Conservation (phyloP, 192 early-diverging fungal genomes). For the Haplosporangium gracile region DNA sequence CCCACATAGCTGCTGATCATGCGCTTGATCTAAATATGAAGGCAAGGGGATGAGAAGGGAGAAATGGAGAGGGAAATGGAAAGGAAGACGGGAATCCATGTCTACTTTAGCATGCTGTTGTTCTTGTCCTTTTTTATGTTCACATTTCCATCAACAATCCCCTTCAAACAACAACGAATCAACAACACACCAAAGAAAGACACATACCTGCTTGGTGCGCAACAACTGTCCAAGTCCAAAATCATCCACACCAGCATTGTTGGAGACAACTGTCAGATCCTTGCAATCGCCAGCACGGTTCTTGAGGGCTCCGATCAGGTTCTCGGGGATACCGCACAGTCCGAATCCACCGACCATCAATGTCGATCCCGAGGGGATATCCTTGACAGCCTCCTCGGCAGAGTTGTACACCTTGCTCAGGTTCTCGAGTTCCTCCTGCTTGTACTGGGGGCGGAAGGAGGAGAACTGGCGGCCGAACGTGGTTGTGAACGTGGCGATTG, state of each 20-base stretch:
- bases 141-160: too few relatives aligned
- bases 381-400: conserved; percentile 71
- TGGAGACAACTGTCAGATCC: conserved; percentile 79
- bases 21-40: conserved; percentile 69
- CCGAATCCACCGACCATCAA: conserved; percentile 82
- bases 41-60: not conserved
- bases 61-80: not conserved
- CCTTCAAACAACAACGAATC: not conserved
- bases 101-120: not conserved
- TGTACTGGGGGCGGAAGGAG: conserved; percentile 27
- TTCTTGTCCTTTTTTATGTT: not conserved
- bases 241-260: conserved; percentile 83
- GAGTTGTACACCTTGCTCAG: conserved; percentile 69
- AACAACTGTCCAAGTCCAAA: conserved; percentile 79
- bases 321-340: conserved; percentile 86
- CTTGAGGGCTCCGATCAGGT: conserved; percentile 76
- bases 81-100: not conserved
- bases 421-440: conserved; percentile 38
- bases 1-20: conserved; percentile 86
- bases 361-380: conserved; percentile 68
- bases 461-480: conserved; percentile 49
- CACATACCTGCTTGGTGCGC: conserved; percentile 67
- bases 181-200: not conserved
- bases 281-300: conserved; percentile 70
- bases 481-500: conserved; percentile 41